A percentile compares a stretch with the other conserved stretches of the same genome.
Evolutionary conservation across 2,329 filamentous ascomycete species (phyloP).

Genomic region (Clonostachys solani): DNA sequence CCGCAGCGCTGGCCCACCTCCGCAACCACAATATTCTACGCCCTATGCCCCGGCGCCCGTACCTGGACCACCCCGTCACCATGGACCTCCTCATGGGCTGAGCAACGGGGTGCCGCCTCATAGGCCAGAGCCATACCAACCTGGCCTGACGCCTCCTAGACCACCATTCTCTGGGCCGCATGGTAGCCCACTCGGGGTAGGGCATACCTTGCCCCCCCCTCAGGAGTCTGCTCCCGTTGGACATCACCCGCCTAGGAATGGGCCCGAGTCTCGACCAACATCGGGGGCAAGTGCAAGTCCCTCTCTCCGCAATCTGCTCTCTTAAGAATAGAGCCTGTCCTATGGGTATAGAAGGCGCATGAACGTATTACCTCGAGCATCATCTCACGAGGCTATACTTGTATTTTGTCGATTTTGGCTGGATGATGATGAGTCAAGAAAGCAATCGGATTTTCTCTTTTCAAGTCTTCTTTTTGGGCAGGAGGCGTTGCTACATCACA

Average conservation of each 20-base stretch:
- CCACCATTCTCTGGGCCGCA: conserved; percentile 36
- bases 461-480: too few relatives aligned
- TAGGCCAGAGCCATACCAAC: conserved; percentile 27
- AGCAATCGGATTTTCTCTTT: too few relatives aligned
- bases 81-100: conserved; percentile 15
- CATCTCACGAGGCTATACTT: too few relatives aligned
- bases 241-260: conserved; percentile 18
- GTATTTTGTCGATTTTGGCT: too few relatives aligned
- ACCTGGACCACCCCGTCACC: neutral
- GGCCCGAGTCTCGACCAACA: conserved; percentile 37
- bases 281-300: conserved; percentile 75
- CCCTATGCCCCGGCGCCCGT: conserved; percentile 21
- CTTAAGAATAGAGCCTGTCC: conserved; percentile 33
- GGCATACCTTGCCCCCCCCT: conserved; percentile 26
- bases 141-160: conserved; percentile 34
- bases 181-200: conserved; percentile 38
- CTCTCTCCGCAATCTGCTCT: conserved; percentile 69
- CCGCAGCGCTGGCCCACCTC: conserved; percentile 33
- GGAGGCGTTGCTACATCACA: too few relatives aligned
- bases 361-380: too few relatives aligned
- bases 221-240: conserved; percentile 19
- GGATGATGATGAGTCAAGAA: too few relatives aligned
- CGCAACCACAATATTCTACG: conserved; percentile 34
- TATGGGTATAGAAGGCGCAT: too few relatives aligned
- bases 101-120: conserved; percentile 25